Evolutionary conservation across 2,329 filamentous ascomycete species (phyloP).

Genomic region (Microthyrium microscopicum): DNA sequence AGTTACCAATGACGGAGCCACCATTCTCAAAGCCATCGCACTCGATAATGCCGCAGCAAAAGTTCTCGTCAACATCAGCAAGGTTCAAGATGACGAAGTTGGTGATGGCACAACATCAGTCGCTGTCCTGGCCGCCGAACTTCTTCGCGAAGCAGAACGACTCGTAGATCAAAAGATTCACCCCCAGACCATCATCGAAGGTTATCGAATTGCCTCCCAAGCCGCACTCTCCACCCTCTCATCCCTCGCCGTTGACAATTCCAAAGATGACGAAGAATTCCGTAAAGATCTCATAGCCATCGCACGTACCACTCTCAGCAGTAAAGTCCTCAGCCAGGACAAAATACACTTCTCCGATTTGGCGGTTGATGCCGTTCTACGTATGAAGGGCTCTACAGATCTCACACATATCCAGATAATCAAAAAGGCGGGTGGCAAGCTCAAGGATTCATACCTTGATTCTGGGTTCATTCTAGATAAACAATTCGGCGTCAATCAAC

Average conservation of each 20-base stretch:
- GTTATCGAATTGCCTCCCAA: slow-evolving; percentile 89
- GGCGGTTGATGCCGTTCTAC: slow-evolving; percentile 78
- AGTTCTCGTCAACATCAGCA: slow-evolving; percentile 96
- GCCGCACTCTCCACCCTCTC: slow-evolving; percentile 76
- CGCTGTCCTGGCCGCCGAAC: slow-evolving; percentile 82
- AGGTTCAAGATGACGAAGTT: slow-evolving; percentile 97
- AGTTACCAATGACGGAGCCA: slow-evolving; percentile 97
- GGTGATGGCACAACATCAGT: slow-evolving; percentile 98
- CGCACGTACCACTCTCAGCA: slow-evolving; percentile 87
- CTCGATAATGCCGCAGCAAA: slow-evolving; percentile 97
- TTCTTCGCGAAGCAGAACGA: slow-evolving; percentile 91
- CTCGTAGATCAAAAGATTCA: slow-evolving; percentile 97
- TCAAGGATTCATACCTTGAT: slow-evolving; percentile 93
- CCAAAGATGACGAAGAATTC: slow-evolving; percentile 67
- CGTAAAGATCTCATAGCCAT: slow-evolving; percentile 80
- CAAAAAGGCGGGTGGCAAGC: slow-evolving; percentile 96
- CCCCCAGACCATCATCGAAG: slow-evolving; percentile 97
- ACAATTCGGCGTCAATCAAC: slow-evolving; percentile 97
- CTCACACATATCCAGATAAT: slow-evolving; percentile 98
- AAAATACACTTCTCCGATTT: slow-evolving; percentile 79
- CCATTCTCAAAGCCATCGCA: slow-evolving; percentile 94
- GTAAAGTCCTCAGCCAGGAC: slow-evolving; percentile 91
- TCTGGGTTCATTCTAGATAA: slow-evolving; percentile 98
- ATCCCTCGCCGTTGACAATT: slow-evolving; percentile 76
- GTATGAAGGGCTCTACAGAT: slow-evolving; percentile 79